Evolutionary conservation across 257 asterid genomes (phyloP).

Genomic region (Solanum sejunctum): DNA sequence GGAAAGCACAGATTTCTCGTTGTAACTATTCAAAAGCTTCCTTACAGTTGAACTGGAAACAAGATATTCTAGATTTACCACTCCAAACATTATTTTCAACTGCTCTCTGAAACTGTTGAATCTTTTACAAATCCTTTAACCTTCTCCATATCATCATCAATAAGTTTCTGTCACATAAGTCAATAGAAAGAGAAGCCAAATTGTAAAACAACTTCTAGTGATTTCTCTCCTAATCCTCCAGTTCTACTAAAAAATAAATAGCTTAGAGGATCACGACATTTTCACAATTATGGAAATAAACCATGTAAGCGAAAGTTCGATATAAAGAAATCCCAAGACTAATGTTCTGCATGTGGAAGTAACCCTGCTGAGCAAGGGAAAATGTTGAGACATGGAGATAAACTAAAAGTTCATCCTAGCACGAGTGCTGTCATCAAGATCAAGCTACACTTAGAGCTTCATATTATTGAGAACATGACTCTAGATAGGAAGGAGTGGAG

Average conservation of each 20-base stretch:
- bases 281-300: not conserved
- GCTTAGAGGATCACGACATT: not conserved
- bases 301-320: not conserved
- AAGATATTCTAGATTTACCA: constrained; percentile 65
- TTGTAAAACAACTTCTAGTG: not conserved
- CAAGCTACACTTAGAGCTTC: not conserved
- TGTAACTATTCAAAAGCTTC: constrained; percentile 68
- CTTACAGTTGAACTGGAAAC: constrained; percentile 60
- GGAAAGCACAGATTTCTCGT: constrained; percentile 87
- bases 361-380: not conserved
- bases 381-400: not conserved
- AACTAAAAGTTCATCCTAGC: not conserved
- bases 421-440: not conserved
- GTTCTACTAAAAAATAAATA: not conserved
- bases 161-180: constrained; percentile 31
- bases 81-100: constrained; percentile 76
- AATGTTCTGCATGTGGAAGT: not conserved
- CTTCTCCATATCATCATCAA: constrained; percentile 61
- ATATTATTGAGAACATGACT: no score
- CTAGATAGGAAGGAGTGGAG: no score
- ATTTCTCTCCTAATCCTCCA: not conserved
- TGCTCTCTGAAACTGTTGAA: constrained; percentile 59
- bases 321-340: not conserved
- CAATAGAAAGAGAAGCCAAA: not conserved
- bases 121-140: constrained; percentile 62